phyloP scores from a whole-genome alignment of 169 alveolate species.

The Eimeria maxima region DNA sequence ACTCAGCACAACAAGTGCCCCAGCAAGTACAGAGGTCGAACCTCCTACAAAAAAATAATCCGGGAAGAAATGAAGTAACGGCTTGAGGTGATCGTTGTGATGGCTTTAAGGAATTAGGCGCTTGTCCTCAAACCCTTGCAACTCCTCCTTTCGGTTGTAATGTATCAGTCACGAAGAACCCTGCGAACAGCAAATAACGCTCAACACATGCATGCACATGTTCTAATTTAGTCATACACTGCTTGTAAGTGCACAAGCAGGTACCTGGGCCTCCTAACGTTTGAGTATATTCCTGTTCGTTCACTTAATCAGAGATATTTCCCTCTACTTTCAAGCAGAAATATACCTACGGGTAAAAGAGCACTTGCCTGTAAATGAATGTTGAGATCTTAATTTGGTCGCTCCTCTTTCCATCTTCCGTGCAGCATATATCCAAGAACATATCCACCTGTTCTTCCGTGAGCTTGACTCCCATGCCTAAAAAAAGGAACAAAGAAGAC shows the following conservation, averaged over 20 bases:
- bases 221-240: neutral
- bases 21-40: neutral
- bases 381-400: conserved; percentile 65
- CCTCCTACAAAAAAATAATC: neutral
- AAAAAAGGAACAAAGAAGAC: neutral
- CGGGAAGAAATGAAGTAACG: neutral
- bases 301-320: neutral
- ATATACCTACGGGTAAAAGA: neutral
- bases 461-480: conserved; percentile 83
- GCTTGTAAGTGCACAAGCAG: too few relatives aligned
- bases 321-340: neutral
- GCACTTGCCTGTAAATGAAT: conserved; percentile 78
- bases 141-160: neutral
- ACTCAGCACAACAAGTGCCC: neutral
- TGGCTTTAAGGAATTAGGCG: neutral
- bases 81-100: neutral
- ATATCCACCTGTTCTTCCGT: conserved; percentile 84
- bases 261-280: too few relatives aligned
- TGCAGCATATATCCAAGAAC: conserved; percentile 80
- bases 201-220: neutral
- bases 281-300: too few relatives aligned
- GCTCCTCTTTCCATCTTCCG: conserved; percentile 66
- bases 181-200: neutral
- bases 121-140: neutral
- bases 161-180: conserved; percentile 56